Evolutionary conservation across 192 early-diverging fungal species (phyloP), one percentile per base, ranked within the genome.

Genomic region (Powellomyces hirtus): DNA sequence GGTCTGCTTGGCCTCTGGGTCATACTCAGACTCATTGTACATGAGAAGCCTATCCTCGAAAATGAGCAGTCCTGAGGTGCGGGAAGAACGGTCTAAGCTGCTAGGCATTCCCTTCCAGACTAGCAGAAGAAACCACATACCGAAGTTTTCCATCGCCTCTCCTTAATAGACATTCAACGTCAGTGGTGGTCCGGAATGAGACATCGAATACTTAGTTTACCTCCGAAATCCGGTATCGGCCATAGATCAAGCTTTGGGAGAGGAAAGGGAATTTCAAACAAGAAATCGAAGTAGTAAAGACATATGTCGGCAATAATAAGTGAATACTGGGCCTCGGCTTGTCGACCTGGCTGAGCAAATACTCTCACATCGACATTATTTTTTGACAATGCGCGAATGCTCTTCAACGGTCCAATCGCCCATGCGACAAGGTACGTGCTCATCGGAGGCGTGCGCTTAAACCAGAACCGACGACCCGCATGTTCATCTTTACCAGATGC

Each of bases 121-220:
- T n/a, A n/a, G n/a, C n/a, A n/a, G n/a, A n/a, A n/a, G n/a, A n/a
- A n/a, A n/a, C n/a, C n/a, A n/a, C n/a, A n/a, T n/a, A n/a, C n/a
- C n/a, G 92, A 92, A 96, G 81, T 96, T 96, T 77, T 97, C 95
- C 95, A 97, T 95, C 34, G 79, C 81, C 13, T 71, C 79, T 33
- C 50, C 50, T 52, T 66, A 6, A 58, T 18, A 18, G 40, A 42
- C 8, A 42, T 11, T 8, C 8, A 55, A 26, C 10, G 18, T 63
- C 8, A 63, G 22, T 20, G 45, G 44, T 50, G 14, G n/a, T 10
- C 7, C 14, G 10, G 10, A 49, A 18, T 20, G 24, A 63, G 13
- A 11, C 50, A 26, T 11, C 13, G 29, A 45, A 6, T 29, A 22
- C 4, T 20, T 7, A 26, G 10, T 10, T 26, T 8, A 51, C 33